phyloP scores from a whole-genome alignment of 192 early-diverging fungal species.

The Mortierella antarctica region DNA sequence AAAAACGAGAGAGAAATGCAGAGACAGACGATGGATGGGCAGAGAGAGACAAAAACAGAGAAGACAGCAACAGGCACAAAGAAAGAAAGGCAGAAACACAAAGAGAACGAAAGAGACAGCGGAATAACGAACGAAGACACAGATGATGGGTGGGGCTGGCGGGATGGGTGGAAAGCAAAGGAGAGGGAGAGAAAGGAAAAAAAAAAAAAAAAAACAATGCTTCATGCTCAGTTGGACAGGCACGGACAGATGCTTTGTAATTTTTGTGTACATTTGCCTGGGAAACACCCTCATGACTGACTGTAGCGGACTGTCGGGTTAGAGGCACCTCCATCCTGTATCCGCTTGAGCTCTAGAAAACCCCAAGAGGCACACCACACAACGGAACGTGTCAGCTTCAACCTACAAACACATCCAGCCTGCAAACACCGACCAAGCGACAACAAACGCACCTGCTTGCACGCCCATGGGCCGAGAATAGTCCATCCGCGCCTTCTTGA shows the following conservation, averaged over 20 bases:
- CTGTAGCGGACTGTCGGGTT: slow-evolving; percentile 52
- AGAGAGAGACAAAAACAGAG: neutral
- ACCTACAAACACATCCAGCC: neutral
- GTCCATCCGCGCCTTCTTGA: slow-evolving; percentile 30
- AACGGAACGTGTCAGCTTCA: neutral
- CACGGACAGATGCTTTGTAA: neutral
- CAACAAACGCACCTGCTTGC: slow-evolving; percentile 19
- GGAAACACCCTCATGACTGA: slow-evolving; percentile 12
- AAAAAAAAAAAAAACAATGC: neutral
- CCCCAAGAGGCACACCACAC: neutral
- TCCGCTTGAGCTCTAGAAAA: slow-evolving; percentile 42
- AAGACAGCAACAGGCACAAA: neutral
- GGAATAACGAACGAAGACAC: neutral
- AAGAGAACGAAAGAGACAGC: neutral
- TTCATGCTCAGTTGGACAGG: neutral
- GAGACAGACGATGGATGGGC: no score
- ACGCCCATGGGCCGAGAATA: slow-evolving; percentile 26
- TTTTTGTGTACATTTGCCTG: neutral
- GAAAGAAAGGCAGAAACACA: neutral
- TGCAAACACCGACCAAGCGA: neutral
- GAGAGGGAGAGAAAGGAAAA: neutral
- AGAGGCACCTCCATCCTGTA: slow-evolving; percentile 51
- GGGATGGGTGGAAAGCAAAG: neutral
- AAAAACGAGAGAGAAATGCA: no score
- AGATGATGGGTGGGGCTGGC: neutral